Evolutionary conservation across 1,284 basidiomycete genomes (phyloP), one percentile per base, ranked within the genome.

Genomic region (Melanopsichium pennsylvanicum): DNA sequence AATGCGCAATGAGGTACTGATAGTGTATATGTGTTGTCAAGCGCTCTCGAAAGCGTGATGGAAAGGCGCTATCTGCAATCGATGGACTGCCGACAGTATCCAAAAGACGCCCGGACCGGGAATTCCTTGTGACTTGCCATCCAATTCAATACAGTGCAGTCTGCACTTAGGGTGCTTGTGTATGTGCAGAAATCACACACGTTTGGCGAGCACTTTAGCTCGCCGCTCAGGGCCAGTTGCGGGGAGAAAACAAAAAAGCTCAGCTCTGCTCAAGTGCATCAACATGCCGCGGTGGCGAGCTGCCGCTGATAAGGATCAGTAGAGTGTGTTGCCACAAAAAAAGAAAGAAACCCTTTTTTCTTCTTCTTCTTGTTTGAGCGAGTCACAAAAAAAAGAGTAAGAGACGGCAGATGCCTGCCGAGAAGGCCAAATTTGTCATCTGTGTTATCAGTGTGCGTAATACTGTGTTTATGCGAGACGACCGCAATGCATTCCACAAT

Each of bases 231-330:
- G n/a, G n/a, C 8, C 7, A 29, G 13, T 7, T 13, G 8, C 27
- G 13, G 27, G 27, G 27, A 29, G 27, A 29, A 29, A 29, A 13
- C 7, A 29, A 29, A 29, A 29, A 29, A 39, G 23, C 37, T 39
- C 22, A 39, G 32, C 41, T 22, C 15, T 29, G 43, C 27, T n/a
- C n/a, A 18, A 23, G 10, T 35, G 33, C 15, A 16, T 21, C 10
- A 25, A 9, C 16, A 27, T 31, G 13, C 42, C 36, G 51, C 46
- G 45, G 50, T 61, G 58, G 58, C 46, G 40, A 35, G 34, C 58
- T 50, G 41, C 58, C 40, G 27, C 27, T 29, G 58, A 54, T 61
- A 61, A 54, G 37, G 45, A 61, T 51, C 46, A n/a, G n/a, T n/a
- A n/a, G n/a, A n/a, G n/a, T n/a, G n/a, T 62, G 18, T 44, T 25